Conservation (phyloP, 1,284 basidiomycete genomes). For the Ceratobasidium sp. region DNA sequence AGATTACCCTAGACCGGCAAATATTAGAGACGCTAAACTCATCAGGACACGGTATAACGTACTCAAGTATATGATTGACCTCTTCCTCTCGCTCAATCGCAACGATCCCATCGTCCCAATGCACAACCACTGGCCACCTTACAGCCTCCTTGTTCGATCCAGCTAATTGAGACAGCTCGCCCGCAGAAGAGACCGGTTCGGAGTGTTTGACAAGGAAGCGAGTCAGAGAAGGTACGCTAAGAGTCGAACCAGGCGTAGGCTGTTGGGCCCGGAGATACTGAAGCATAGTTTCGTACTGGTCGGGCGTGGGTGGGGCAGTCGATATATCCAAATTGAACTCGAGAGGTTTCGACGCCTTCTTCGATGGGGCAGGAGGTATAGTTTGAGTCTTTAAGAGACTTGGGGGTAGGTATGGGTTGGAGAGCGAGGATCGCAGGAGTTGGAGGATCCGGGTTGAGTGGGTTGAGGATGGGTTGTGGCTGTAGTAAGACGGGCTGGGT, state of each 20-base stretch:
- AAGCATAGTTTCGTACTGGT: constrained; percentile 39
- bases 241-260: background rate
- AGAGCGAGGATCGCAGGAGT: constrained; percentile 30
- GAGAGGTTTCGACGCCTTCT: constrained; percentile 3
- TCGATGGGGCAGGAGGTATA: background rate
- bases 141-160: constrained; percentile 2
- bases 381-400: background rate
- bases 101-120: constrained; percentile 40
- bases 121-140: constrained; percentile 38
- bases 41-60: background rate
- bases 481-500: background rate
- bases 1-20: constrained; percentile 1
- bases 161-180: constrained; percentile 23
- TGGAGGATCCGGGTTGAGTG: constrained; percentile 31
- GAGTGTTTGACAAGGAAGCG: constrained; percentile 30
- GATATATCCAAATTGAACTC: constrained; percentile 39
- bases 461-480: constrained; percentile 22
- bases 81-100: constrained; percentile 42
- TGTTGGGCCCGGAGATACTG: constrained; percentile 32
- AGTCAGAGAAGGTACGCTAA: background rate
- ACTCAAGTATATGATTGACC: constrained; percentile 36
- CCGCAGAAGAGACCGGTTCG: background rate
- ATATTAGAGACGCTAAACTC: background rate
- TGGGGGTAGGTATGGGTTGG: constrained; percentile 26
- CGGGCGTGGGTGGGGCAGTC: constrained; percentile 21